Evolutionary conservation across 2,329 filamentous ascomycete species (phyloP).

Genomic region (Rachicladosporium sp.): DNA sequence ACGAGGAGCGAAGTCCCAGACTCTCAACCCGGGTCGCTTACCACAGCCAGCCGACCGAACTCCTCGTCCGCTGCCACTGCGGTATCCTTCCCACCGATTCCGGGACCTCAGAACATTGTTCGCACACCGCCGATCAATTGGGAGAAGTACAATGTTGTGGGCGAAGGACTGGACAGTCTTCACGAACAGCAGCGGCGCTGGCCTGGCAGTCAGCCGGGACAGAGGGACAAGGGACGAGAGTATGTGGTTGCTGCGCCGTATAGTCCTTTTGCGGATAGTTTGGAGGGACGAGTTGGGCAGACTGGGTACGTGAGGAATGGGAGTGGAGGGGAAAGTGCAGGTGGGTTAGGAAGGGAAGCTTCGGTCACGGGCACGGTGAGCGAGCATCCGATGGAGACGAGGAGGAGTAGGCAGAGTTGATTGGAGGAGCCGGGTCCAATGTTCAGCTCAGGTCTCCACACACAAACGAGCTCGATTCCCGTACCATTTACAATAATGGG

Average conservation of each 20-base stretch:
- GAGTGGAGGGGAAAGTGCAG: slow-evolving; percentile 5
- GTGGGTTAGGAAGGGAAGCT: slow-evolving; percentile 2
- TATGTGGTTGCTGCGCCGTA: slow-evolving; percentile 47
- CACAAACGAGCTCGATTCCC: too few relatives aligned
- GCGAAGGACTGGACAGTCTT: slow-evolving; percentile 69
- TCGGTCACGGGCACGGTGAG: slow-evolving; percentile 10
- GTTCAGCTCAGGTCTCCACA: too few relatives aligned
- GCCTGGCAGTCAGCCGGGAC: slow-evolving; percentile 32
- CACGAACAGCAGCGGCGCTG: slow-evolving; percentile 65
- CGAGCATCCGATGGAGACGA: slow-evolving; percentile 21
- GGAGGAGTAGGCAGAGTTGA: slow-evolving; percentile 13
- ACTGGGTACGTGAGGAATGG: slow-evolving; percentile 4
- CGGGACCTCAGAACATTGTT: slow-evolving; percentile 68
- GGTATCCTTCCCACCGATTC: slow-evolving; percentile 49
- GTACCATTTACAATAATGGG: too few relatives aligned
- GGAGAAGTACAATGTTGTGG: slow-evolving; percentile 86
- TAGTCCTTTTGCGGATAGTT: slow-evolving; percentile 44
- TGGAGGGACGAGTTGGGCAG: slow-evolving; percentile 15
- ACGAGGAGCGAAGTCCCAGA: slow-evolving; percentile 14
- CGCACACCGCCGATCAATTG: slow-evolving; percentile 86
- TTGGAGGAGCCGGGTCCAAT: neutral
- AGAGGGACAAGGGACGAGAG: slow-evolving; percentile 26
- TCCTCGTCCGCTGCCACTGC: neutral
- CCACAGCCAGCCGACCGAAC: slow-evolving; percentile 6
- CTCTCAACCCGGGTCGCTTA: slow-evolving; percentile 6